phyloP scores from a whole-genome alignment of 805 yeast genomes.

The Ogataea methanolica region DNA sequence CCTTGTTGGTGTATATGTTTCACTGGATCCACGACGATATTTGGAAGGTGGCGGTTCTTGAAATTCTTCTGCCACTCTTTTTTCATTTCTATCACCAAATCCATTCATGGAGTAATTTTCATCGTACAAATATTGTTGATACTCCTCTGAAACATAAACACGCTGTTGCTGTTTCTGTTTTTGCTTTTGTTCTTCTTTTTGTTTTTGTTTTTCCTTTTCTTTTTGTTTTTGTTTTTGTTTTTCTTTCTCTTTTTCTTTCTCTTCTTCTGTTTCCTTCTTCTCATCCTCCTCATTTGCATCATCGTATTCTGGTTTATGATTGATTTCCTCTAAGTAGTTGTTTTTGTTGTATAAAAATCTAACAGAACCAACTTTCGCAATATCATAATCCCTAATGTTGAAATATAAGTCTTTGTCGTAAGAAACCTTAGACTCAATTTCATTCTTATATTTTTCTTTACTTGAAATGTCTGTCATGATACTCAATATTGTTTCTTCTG shows the following conservation, averaged over 20 bases:
- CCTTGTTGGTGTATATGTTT: not conserved
- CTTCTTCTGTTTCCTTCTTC: constrained; percentile 1
- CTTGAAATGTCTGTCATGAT: constrained; percentile 19
- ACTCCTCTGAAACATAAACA: too few species aligned
- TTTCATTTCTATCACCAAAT: too few species aligned
- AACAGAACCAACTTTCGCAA: constrained; percentile 28
- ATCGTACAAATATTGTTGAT: too few species aligned
- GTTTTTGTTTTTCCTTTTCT: not conserved
- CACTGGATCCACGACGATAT: not conserved
- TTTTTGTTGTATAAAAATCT: constrained; percentile 29
- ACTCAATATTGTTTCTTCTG: constrained; percentile 25
- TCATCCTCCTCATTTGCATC: constrained; percentile 3
- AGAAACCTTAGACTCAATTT: not conserved
- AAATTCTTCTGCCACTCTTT: too few species aligned
- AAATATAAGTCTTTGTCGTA: constrained; percentile 24
- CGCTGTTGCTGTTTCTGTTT: too few species aligned
- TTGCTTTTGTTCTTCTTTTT: too few species aligned
- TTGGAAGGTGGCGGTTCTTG: not conserved
- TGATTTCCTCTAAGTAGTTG: constrained; percentile 24
- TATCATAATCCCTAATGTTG: constrained; percentile 26
- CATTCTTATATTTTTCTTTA: too few species aligned
- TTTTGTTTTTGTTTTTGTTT: not conserved
- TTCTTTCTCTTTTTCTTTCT: constrained; percentile 1
- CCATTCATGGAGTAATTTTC: too few species aligned
- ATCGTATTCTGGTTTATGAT: constrained; percentile 1